These are phyloP conservation scores for Chondrus crispus DNA, from an alignment of 23 red algal genomes.

Conservation along the genomic window DNA sequence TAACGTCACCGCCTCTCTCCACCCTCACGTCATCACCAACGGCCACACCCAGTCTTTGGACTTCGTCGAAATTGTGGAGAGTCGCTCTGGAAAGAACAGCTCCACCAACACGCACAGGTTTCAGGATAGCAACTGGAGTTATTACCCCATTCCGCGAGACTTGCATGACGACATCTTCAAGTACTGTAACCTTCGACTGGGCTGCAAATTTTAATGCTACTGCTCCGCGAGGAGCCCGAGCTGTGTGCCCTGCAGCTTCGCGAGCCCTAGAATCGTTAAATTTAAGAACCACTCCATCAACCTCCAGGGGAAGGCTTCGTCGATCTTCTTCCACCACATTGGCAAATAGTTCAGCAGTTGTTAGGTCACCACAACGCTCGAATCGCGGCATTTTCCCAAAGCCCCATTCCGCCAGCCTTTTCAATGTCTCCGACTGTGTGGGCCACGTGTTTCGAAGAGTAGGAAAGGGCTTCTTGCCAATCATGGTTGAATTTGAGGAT, in stretches of 20 bases:
- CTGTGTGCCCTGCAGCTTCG: conserved; percentile 45
- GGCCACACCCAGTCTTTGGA: conserved; percentile 42
- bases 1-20: conserved; percentile 73
- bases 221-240: conserved; percentile 56
- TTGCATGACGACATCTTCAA: conserved; percentile 66
- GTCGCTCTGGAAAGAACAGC: conserved; percentile 69
- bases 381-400: conserved; percentile 47
- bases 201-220: conserved; percentile 73
- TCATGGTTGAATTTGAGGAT: not conserved
- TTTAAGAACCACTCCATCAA: conserved; percentile 73
- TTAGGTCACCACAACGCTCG: not conserved
- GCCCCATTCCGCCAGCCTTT: conserved; percentile 33
- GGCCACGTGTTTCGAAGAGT: not conserved
- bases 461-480: not conserved
- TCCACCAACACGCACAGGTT: conserved; percentile 56
- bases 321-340: conserved; percentile 42
- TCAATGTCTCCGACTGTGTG: conserved; percentile 43
- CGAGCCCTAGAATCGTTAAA: conserved; percentile 47
- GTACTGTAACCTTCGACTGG: conserved; percentile 18
- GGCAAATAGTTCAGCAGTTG: conserved; percentile 35
- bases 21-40: conserved; percentile 53
- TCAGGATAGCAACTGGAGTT: conserved; percentile 79
- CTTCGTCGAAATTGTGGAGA: conserved; percentile 81
- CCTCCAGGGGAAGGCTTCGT: conserved; percentile 15
- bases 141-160: conserved; percentile 73